Evolutionary conservation across 2,329 filamentous ascomycete species (phyloP), one percentile per base, ranked within the genome.

Genomic region (Hysterium pulicare): DNA sequence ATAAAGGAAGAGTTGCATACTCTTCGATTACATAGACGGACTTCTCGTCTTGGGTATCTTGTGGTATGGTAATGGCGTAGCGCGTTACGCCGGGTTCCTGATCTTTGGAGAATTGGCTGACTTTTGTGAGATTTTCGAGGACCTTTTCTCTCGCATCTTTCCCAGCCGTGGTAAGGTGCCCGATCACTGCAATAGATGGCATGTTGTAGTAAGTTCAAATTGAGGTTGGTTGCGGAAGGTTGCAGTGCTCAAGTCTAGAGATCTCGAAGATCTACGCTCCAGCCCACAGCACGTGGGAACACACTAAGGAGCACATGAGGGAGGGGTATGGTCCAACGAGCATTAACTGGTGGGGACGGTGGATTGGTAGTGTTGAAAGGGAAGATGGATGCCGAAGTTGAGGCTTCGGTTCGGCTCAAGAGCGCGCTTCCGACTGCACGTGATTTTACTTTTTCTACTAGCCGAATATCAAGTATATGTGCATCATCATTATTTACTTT

Each of bases 21-120:
- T 55, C 50, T 34, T 57, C 51, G 33, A 57, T 46, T 4, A 48
- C 48, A n/a, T 41, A 55, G 13, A 54, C 15, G 4, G 45, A 39
- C 22, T 44, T 48, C 16, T 48, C 48, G 23, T 55, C 48, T 15
- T 39, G 22, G 3, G 39, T 28, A 31, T 52, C 44, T 38, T 44
- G 35, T 1, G 54, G 46, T 10, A 48, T 16, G n/a, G 36, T 37
- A 10, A 49, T 33, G 15, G 45, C 46, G 41, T 55, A 50, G 35
- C 48, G 40, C 4, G 40, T 23, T 9, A 45, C 41, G 9, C 43
- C 53, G 4, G 49, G 49, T 32, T 57, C 53, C 15, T 47, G 46
- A 5, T 40, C 38, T 21, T 42, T 44, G 11, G 50, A 34, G 24
- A 44, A 46, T 11, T 50, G n/a, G 30, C 30, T 31, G 31, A 50